These are phyloP conservation scores for Bruguiera gymnorhiza DNA, from an alignment of 345 rosid genomes.

Conservation along the genomic window DNA sequence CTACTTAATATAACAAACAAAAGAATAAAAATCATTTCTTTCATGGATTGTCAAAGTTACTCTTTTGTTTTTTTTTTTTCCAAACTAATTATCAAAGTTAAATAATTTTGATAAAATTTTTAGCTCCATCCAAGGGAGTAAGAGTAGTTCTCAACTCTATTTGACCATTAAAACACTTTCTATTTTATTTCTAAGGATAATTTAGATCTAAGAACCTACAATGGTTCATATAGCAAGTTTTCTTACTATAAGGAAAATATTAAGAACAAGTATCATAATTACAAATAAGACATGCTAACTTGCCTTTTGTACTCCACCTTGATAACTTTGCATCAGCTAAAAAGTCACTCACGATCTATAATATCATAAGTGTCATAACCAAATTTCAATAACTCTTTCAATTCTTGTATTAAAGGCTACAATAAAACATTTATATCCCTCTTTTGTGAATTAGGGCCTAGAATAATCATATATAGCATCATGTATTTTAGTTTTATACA, in stretches of 20 bases:
- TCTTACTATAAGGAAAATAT: not conserved
- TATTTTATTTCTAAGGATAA: too few relatives aligned
- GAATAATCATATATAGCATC: not conserved
- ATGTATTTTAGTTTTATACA: not conserved
- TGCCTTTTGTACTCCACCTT: not conserved
- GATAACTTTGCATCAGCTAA: not conserved
- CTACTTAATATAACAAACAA: not conserved
- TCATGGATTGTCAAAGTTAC: not conserved
- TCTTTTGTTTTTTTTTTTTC: not conserved
- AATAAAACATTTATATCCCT: not conserved
- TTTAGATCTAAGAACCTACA: not conserved
- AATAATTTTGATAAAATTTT: not conserved
- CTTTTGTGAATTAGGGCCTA: not conserved
- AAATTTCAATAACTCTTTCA: not conserved
- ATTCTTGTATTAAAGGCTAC: not conserved
- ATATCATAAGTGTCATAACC: not conserved
- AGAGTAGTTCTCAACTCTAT: not conserved
- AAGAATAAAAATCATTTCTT: not conserved
- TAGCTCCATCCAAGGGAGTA: not conserved
- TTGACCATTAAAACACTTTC: too few relatives aligned
- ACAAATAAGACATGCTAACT: too few relatives aligned
- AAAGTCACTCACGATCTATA: not conserved
- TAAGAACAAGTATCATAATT: not conserved
- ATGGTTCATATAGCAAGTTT: slow-evolving; percentile 9
- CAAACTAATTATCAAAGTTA: not conserved